Conservation (phyloP, 1,139 yeast genomes). For the Suhomyces bribrorum region DNA sequence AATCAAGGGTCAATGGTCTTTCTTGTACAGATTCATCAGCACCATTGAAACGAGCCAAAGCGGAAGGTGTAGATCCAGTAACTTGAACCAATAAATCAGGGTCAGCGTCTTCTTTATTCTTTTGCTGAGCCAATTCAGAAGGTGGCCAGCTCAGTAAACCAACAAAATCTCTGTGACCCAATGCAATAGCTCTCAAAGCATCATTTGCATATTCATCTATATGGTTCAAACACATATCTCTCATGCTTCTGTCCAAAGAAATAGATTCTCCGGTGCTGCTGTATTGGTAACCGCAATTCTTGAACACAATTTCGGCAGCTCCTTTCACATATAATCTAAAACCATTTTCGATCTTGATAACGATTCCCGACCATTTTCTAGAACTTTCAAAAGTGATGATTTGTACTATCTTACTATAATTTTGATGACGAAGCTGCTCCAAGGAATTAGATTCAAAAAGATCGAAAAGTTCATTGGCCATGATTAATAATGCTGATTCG, state of each 20-base stretch:
- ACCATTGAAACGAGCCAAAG: constrained; percentile 6
- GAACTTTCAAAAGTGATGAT: constrained; percentile 89
- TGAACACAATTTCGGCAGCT: constrained; percentile 86
- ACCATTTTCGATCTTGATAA: constrained; percentile 50
- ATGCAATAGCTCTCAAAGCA: constrained; percentile 82
- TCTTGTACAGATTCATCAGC: constrained; percentile 2
- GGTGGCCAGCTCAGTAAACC: constrained; percentile 66
- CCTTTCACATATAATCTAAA: constrained; percentile 81
- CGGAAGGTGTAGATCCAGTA: constrained; percentile 2
- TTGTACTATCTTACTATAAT: constrained; percentile 53
- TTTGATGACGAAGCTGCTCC: constrained; percentile 39
- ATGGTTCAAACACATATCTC: constrained; percentile 41
- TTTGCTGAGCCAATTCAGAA: constrained; percentile 30
- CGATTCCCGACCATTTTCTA: constrained; percentile 89
- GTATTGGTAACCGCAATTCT: constrained; percentile 51
- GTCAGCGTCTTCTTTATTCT: constrained; percentile 44
- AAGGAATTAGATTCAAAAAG: constrained; percentile 42
- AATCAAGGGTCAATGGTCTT: constrained; percentile 53
- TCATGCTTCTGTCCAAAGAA: constrained; percentile 29
- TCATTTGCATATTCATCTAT: constrained; percentile 69
- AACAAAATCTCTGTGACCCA: constrained; percentile 73
- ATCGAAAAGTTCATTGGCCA: constrained; percentile 62
- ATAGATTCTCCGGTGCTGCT: constrained; percentile 31
- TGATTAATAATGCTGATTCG: constrained; percentile 79
- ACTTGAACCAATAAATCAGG: constrained; percentile 45